Conservation (phyloP, 441 rosid genomes). For the Pelargonium myrrhifolium region DNA sequence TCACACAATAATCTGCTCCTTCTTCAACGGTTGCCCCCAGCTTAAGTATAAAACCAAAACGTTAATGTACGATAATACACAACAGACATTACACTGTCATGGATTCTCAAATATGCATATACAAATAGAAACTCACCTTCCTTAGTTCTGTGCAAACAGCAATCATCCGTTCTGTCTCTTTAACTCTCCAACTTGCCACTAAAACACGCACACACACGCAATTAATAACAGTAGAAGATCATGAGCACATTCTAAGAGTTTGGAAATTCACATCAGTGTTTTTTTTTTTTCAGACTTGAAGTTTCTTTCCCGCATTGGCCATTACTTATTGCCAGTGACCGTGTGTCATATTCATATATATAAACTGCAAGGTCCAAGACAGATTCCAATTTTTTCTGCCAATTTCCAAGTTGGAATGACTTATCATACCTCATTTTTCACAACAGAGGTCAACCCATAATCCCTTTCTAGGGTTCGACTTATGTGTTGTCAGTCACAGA, state of each 20-base stretch:
- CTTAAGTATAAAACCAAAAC: conserved; percentile 29
- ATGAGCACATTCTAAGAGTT: no score
- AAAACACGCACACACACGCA: not conserved
- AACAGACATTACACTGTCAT: no score
- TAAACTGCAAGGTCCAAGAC: no score
- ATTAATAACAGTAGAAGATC: no score
- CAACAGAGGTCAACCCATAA: not conserved
- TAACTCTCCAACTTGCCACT: conserved; percentile 99
- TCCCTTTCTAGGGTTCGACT: not conserved
- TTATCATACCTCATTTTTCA: not conserved
- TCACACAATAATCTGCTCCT: conserved; percentile 90
- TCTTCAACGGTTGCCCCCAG: conserved; percentile 94
- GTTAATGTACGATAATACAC: not conserved
- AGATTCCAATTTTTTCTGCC: not conserved
- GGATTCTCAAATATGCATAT: no score
- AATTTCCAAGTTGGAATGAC: not conserved
- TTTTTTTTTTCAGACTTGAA: no score
- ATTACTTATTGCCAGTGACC: no score
- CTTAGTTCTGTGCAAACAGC: conserved; percentile 93
- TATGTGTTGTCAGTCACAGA: not conserved
- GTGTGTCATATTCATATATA: no score
- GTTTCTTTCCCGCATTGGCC: no score
- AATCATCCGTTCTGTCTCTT: conserved; percentile 95
- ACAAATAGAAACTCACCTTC: conserved; percentile 41
- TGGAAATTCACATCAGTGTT: no score